Base-by-base conservation (phyloP, 1,284 basidiomycete genomes). In the Hortiboletus rubellus region DNA sequence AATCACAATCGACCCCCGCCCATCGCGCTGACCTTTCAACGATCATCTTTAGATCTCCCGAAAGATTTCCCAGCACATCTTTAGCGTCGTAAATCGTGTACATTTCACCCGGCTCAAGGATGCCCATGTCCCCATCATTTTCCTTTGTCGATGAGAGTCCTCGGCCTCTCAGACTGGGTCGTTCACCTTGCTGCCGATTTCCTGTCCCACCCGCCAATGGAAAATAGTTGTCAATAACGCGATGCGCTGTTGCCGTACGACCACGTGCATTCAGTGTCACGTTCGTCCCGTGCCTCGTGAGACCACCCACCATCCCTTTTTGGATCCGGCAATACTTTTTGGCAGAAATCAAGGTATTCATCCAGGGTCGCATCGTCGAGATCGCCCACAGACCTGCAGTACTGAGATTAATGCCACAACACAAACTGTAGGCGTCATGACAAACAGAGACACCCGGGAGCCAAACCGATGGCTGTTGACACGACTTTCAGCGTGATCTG, bases 291-390 rank as follows among this genome's bases (percentile, higher is more conserved):
- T 17, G 46, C 38, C 52, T 31, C 40, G 44, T 54, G 42, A 47
- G 38, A 51, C 40, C 41, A 58, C 69, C 24, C 57, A 68, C 68
- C 68, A 37, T 64, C 69, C 24, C 41, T 48, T 60, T 57, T 59
- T 24, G 65, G 61, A 22, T 68, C 74, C 5, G 84, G 62, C 49
- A 92, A 67, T 7, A 83, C 83, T 30, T 72, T 72, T 66, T 86
- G 81, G 63, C 86, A 88, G 60, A 92, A 87, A 27, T 73, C 73
- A 34, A 93, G 71, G 67, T 91, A 94, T 41, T 79, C 78, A 60
- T 92, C 89, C 51, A 91, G 65, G 68, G 77, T 76, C 18, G 69
- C 67, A 12, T 79, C 80, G 53, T 76, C 74, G 63, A 88, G 72
- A 62, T 86, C 80, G 17, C 81, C 78, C 45, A 82, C 79, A 22